Percentiles rank a stretch among this genome's conserved stretches.
Conservation (phyloP, 768 basidiomycete genomes). For the Hypholoma sublateritium region DNA sequence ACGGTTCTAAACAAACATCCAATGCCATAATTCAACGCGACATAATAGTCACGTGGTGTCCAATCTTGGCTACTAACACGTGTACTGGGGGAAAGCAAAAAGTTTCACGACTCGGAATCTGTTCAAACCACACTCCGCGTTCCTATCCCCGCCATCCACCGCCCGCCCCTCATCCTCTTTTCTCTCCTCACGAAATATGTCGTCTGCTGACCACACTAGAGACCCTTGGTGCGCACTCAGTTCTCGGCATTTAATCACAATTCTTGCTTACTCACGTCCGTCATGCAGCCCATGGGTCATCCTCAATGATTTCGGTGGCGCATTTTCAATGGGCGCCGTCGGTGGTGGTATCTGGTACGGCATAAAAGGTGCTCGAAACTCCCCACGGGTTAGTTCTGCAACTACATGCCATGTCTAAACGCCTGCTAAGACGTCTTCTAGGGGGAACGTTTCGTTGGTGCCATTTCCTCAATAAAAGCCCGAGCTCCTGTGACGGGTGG, state of each 20-base stretch:
- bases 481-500: constrained; percentile 97
- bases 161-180: constrained; percentile 5
- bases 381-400: constrained; percentile 70
- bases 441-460: constrained; percentile 94
- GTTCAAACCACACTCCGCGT: constrained; percentile 1
- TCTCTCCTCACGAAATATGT: constrained; percentile 17
- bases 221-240: constrained; percentile 23
- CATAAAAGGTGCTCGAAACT: constrained; percentile 96
- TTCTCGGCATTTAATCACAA: neutral
- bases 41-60: constrained; percentile 28
- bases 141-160: constrained; percentile 9
- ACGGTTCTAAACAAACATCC: constrained; percentile 19
- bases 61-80: constrained; percentile 19
- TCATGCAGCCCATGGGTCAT: constrained; percentile 90
- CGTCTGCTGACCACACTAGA: constrained; percentile 27
- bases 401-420: neutral
- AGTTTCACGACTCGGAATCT: constrained; percentile 25
- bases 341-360: constrained; percentile 99
- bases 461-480: constrained; percentile 95
- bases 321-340: constrained; percentile 96
- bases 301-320: constrained; percentile 97
- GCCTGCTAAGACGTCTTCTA: constrained; percentile 27
- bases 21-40: constrained; percentile 25
- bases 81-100: constrained; percentile 29
- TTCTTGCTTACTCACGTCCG: constrained; percentile 5